These are phyloP conservation scores for Saccharomycopsis sp. DNA, from an alignment of 805 yeast genomes.

Conservation along the genomic window DNA sequence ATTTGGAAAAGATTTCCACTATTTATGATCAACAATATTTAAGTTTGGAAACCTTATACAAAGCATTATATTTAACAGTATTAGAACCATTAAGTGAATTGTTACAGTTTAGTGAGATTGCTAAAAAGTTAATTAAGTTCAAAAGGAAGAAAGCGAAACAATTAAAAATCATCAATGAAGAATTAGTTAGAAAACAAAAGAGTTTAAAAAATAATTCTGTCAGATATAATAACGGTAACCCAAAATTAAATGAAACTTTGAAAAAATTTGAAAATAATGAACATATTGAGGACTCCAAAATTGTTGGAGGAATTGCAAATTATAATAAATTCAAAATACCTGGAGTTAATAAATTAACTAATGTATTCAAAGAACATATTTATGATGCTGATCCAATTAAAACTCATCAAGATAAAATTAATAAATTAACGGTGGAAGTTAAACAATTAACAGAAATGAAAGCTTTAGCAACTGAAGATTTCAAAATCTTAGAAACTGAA, in stretches of 20 bases:
- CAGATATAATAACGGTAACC: conserved; percentile 8
- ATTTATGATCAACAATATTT: conserved; percentile 16
- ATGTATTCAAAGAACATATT: conserved; percentile 17
- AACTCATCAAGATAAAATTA: conserved; percentile 15
- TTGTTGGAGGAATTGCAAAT: background rate
- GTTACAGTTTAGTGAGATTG: conserved; percentile 15
- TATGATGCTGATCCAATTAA: conserved; percentile 18
- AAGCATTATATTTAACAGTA: conserved; percentile 10
- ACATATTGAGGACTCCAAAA: background rate
- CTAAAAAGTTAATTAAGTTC: conserved; percentile 16
- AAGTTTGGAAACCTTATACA: conserved; percentile 13
- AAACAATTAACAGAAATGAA: conserved; percentile 12
- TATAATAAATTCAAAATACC: conserved; percentile 12
- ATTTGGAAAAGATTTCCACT: conserved; percentile 16
- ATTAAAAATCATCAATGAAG: conserved; percentile 8
- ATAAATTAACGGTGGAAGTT: conserved; percentile 14
- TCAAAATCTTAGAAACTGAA: conserved; percentile 9
- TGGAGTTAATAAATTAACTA: conserved; percentile 14
- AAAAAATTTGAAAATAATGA: conserved; percentile 2
- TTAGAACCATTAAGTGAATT: conserved; percentile 18
- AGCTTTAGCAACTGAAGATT: conserved; percentile 11
- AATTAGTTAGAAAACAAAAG: conserved; percentile 12
- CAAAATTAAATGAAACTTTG: conserved; percentile 8
- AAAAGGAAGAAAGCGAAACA: conserved; percentile 14
- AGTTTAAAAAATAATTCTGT: conserved; percentile 12